These are phyloP conservation scores for Penicillium sp. DNA, from an alignment of 2,329 filamentous ascomycete genomes.

Conservation along the genomic window DNA sequence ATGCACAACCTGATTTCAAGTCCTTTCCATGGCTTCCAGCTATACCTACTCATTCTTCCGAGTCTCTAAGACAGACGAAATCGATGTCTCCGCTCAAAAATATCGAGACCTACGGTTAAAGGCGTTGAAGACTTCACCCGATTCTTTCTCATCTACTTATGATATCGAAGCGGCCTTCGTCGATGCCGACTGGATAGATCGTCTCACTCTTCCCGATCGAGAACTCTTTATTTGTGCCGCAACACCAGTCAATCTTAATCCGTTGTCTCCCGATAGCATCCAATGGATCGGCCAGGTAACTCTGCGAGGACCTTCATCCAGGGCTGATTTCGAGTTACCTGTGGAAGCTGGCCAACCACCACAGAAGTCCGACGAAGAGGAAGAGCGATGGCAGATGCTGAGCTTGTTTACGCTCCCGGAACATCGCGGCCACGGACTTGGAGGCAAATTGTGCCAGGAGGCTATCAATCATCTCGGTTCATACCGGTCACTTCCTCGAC, in stretches of 20 bases:
- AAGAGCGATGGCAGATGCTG: conserved; percentile 33
- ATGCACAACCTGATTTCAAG: not conserved
- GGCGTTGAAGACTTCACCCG: conserved; percentile 30
- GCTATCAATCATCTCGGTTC: conserved; percentile 18
- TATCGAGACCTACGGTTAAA: conserved; percentile 28
- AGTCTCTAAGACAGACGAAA: conserved; percentile 9
- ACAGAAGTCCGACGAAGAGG: conserved; percentile 22
- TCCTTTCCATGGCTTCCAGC: not conserved
- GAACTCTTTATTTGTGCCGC: conserved; percentile 35
- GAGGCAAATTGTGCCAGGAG: conserved; percentile 27
- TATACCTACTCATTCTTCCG: not conserved
- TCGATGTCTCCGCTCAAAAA: conserved; percentile 12
- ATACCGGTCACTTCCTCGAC: conserved; percentile 8
- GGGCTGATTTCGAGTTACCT: conserved; percentile 24
- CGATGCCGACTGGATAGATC: conserved; percentile 28
- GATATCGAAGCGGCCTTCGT: conserved; percentile 31
- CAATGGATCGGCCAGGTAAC: conserved; percentile 36
- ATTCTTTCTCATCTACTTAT: conserved; percentile 36
- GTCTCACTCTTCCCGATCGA: conserved; percentile 21
- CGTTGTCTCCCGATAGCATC: conserved; percentile 6
- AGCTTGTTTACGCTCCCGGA: conserved; percentile 35
- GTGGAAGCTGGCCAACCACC: conserved; percentile 25
- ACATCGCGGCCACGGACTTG: conserved; percentile 34
- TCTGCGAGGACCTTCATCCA: conserved; percentile 30
- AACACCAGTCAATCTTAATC: not conserved